Base-by-base conservation (phyloP, 2,329 filamentous ascomycete species). In the Colletotrichum sp. region DNA sequence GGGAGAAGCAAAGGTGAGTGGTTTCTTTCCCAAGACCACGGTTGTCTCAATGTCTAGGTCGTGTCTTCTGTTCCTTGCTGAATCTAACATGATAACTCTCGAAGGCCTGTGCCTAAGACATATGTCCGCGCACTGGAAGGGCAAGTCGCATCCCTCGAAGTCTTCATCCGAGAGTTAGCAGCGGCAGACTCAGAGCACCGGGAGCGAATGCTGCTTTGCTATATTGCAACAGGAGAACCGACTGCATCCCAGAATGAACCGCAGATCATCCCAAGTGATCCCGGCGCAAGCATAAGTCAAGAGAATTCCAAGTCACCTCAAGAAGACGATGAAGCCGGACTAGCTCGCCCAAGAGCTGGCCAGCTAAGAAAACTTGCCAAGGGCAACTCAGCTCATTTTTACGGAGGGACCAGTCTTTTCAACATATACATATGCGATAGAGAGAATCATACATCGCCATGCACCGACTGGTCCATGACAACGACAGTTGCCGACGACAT, bases 71-170 rank as follows among this genome's bases (percentile, higher is more conserved):
- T 21, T n/a, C n/a, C 44, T 52, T 52, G 44, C 44, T 8, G 10
- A 52, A 21, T 52, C 1, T 52, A 21, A 13, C 18, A 21, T 52
- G n/a, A 52, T 52, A 1, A 13, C n/a, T 52, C 44, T 52, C 21
- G 18, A 68, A 89, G 87, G 24, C 88, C 87, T 6, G 85, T 87
- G 15, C 85, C 86, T 3, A 86, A 85, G 77, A 85, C 84, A 63
- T 87, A 89, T 63, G 87, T 89, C 5, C 85, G 87, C 70, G 88
- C 88, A 39, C 82, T 89, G 5, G 87, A 89, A 79, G 85, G 83
- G 3, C 86, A 88, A 77, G 84, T 89, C 12, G 85, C 85, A 4
- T 87, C 87, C 21, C 82, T 89, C 2, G 86, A 89, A 75, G 79
- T 84, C 8, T 84, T 89, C 49, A 86, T 89, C 30, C 84, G 84